Percentiles rank a stretch among this genome's conserved stretches.
These are phyloP conservation scores for Acanthochlamys bracteata DNA, from an alignment of 106 monocot genomes.

Conservation along the genomic window DNA sequence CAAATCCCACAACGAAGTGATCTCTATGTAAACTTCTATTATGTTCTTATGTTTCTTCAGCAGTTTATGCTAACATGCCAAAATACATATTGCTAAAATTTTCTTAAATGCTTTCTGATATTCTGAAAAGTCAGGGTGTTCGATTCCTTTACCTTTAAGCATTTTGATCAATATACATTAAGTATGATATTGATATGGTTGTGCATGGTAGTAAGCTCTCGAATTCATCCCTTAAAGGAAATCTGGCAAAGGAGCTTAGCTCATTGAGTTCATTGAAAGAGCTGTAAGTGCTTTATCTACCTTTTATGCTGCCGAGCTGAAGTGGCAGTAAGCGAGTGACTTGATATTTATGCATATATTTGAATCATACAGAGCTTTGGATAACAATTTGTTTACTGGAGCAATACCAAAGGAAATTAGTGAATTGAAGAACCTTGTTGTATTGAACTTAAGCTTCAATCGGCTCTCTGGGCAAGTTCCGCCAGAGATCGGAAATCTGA, in stretches of 20 bases:
- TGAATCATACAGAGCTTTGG: slow-evolving; percentile 37
- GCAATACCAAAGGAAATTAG: slow-evolving; percentile 74
- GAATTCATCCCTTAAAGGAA: slow-evolving; percentile 76
- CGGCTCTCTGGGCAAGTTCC: slow-evolving; percentile 45
- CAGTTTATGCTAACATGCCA: too few relatives aligned
- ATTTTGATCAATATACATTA: not conserved
- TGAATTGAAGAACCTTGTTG: slow-evolving; percentile 28
- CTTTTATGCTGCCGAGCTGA: not conserved
- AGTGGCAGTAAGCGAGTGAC: not conserved
- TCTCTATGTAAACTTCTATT: slow-evolving; percentile 39
- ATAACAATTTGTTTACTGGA: slow-evolving; percentile 50
- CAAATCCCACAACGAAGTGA: slow-evolving; percentile 33
- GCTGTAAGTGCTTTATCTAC: slow-evolving; percentile 36
- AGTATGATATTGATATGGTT: not conserved
- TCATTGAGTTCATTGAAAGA: slow-evolving; percentile 48
- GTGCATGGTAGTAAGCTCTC: slow-evolving; percentile 57
- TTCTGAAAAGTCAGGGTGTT: too few relatives aligned
- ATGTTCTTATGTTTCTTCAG: not conserved
- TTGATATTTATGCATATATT: not conserved
- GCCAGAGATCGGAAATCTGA: slow-evolving; percentile 37
- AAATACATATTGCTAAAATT: not conserved
- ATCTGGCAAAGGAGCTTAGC: slow-evolving; percentile 58
- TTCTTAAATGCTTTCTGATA: not conserved
- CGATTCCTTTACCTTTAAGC: not conserved
- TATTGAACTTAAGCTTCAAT: slow-evolving; percentile 51